A percentile compares a stretch with the other conserved stretches of the same genome.
These are phyloP conservation scores for Hyaloscypha finlandica DNA, from an alignment of 495 filamentous ascomycete species.

Conservation along the genomic window DNA sequence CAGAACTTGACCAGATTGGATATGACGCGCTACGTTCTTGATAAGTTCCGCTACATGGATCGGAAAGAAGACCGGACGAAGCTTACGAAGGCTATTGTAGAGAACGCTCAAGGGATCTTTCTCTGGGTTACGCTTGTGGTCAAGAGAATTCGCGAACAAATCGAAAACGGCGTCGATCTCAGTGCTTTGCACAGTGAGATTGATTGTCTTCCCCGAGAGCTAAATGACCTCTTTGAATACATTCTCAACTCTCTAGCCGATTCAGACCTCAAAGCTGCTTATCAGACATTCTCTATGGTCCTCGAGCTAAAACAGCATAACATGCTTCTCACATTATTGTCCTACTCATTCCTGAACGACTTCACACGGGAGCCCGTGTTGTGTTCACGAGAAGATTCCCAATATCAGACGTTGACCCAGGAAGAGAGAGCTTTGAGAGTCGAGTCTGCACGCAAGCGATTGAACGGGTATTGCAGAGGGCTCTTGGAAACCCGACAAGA, in stretches of 20 bases:
- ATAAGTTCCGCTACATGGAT: conserved; percentile 34
- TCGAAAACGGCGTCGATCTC: conserved; percentile 24
- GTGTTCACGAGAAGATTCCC: conserved; percentile 3
- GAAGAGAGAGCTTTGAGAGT: conserved; percentile 7
- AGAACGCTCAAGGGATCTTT: conserved; percentile 22
- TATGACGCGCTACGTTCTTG: conserved; percentile 28
- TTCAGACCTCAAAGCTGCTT: conserved; percentile 22
- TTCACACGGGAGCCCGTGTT: conserved; percentile 17
- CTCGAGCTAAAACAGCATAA: conserved; percentile 3
- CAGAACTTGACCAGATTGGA: conserved; percentile 31
- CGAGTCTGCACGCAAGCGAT: conserved; percentile 2
- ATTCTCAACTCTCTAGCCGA: conserved; percentile 26
- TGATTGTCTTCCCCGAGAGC: conserved; percentile 9
- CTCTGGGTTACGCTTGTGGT: conserved; percentile 20
- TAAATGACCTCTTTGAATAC: conserved; percentile 24
- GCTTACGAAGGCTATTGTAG: conserved; percentile 6
- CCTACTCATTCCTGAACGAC: conserved; percentile 29
- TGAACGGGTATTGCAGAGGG: conserved; percentile 29
- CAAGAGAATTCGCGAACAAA: conserved; percentile 25
- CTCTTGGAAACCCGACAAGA: conserved; percentile 29
- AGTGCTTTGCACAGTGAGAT: background rate
- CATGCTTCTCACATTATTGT: conserved; percentile 8
- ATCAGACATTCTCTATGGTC: conserved; percentile 17
- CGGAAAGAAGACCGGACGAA: conserved; percentile 14
- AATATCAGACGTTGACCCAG: background rate